Conservation (phyloP, 139 green algal genomes). For the Eudorina sp. region DNA sequence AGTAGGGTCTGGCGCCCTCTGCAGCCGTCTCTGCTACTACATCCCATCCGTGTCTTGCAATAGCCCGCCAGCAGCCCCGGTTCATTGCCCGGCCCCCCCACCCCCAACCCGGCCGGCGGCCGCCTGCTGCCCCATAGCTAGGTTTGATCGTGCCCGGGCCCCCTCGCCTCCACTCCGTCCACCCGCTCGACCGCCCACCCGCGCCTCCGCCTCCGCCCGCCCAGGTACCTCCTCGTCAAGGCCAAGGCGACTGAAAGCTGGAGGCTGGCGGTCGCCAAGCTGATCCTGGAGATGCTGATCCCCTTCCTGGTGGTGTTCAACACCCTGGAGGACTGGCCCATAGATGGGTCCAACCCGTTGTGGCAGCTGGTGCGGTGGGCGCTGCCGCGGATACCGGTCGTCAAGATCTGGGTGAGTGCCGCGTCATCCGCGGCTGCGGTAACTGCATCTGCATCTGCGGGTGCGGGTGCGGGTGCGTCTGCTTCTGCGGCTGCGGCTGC, state of each 20-base stretch:
- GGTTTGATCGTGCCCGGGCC: not conserved
- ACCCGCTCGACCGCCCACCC: not conserved
- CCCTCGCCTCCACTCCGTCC: not conserved
- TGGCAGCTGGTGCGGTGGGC: constrained; percentile 34
- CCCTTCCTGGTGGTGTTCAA: constrained; percentile 26
- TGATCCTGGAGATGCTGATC: not conserved
- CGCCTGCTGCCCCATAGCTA: not conserved
- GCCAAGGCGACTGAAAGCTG: not conserved
- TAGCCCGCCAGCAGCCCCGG: too few relatives aligned
- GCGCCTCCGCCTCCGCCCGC: too few relatives aligned
- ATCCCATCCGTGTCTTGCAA: too few relatives aligned
- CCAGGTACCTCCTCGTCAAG: constrained; percentile 8
- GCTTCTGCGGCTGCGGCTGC: too few relatives aligned
- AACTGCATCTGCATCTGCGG: too few relatives aligned
- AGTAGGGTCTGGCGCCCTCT: too few relatives aligned
- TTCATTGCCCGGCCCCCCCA: too few relatives aligned
- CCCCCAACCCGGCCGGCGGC: not conserved
- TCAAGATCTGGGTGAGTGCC: constrained; percentile 37
- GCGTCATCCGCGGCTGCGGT: too few relatives aligned
- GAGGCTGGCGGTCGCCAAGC: constrained; percentile 7
- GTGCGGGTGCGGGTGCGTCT: too few relatives aligned
- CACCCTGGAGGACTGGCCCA: not conserved
- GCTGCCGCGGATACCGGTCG: not conserved
- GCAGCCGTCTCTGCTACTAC: too few relatives aligned
- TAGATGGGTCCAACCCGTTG: not conserved